phyloP scores from a whole-genome alignment of 2,329 filamentous ascomycete species.

The Paraconiothyrium sp. region DNA sequence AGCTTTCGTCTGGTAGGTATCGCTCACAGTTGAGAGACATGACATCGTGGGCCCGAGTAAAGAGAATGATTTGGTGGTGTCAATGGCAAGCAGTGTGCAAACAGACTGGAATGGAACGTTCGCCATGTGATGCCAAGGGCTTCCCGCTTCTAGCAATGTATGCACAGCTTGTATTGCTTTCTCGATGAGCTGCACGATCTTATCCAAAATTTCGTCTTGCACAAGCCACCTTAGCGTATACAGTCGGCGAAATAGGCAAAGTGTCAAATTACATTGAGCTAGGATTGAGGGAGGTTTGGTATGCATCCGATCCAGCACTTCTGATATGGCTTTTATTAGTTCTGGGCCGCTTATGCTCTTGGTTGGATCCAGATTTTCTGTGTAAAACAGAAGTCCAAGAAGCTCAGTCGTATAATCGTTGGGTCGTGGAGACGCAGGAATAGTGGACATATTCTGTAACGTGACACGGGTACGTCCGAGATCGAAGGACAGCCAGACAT shows the following conservation, averaged over 20 bases:
- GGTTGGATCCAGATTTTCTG: constrained; percentile 64
- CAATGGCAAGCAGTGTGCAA: constrained; percentile 65
- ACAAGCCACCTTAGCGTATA: constrained; percentile 61
- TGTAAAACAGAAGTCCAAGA: constrained; percentile 62
- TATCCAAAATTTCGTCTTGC: constrained; percentile 50
- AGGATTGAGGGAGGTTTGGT: constrained; percentile 56
- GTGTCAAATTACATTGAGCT: constrained; percentile 64
- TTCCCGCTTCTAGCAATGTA: constrained; percentile 54
- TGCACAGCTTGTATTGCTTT: constrained; percentile 60
- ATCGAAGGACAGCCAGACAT: constrained; percentile 69
- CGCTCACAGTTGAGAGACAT: constrained; percentile 44
- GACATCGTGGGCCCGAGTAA: constrained; percentile 62
- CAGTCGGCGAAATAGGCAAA: constrained; percentile 65
- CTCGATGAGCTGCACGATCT: constrained; percentile 57
- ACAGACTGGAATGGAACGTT: constrained; percentile 69
- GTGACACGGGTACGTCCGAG: constrained; percentile 64
- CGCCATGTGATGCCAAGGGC: constrained; percentile 68
- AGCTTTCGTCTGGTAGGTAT: constrained; percentile 51
- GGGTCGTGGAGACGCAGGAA: constrained; percentile 51
- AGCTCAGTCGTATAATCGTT: constrained; percentile 60
- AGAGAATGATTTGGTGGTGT: constrained; percentile 59
- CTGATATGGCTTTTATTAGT: constrained; percentile 55
- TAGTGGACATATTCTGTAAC: constrained; percentile 57
- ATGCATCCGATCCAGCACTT: constrained; percentile 54
- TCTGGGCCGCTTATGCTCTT: constrained; percentile 53